Conservation (phyloP, 2,329 filamentous ascomycete genomes). For the Paecilomyces dactylethromorphus region DNA sequence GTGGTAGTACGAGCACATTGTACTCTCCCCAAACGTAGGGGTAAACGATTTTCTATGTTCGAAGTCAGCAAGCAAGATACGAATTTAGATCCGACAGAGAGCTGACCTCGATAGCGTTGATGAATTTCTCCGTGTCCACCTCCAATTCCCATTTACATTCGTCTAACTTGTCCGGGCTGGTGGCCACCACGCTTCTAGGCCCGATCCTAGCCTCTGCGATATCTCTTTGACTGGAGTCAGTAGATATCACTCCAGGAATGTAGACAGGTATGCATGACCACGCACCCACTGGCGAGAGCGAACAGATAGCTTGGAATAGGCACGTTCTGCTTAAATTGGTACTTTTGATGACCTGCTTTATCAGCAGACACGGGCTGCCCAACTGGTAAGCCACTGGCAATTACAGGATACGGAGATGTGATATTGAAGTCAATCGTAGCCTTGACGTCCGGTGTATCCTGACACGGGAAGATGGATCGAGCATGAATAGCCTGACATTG, state of each 20-base stretch:
- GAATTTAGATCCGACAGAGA: conserved; percentile 19
- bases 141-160: conserved; percentile 89
- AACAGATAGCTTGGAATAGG: conserved; percentile 94
- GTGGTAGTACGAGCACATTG: conserved; percentile 84
- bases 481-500: conserved; percentile 97
- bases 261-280: neutral
- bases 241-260: neutral
- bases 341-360: conserved; percentile 53
- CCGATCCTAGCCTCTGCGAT: conserved; percentile 81
- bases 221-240: conserved; percentile 54
- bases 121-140: conserved; percentile 83
- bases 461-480: conserved; percentile 88
- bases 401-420: conserved; percentile 77
- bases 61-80: conserved; percentile 8
- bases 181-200: conserved; percentile 74
- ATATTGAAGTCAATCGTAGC: conserved; percentile 89
- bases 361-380: conserved; percentile 48
- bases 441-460: conserved; percentile 96
- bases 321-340: conserved; percentile 82
- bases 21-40: conserved; percentile 93
- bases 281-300: conserved; percentile 64
- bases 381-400: conserved; percentile 73
- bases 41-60: conserved; percentile 56
- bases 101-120: conserved; percentile 71
- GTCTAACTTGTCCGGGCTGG: conserved; percentile 77